These are phyloP conservation scores for Eucalyptus albens DNA, from an alignment of 345 rosid genomes.

Conservation along the genomic window DNA sequence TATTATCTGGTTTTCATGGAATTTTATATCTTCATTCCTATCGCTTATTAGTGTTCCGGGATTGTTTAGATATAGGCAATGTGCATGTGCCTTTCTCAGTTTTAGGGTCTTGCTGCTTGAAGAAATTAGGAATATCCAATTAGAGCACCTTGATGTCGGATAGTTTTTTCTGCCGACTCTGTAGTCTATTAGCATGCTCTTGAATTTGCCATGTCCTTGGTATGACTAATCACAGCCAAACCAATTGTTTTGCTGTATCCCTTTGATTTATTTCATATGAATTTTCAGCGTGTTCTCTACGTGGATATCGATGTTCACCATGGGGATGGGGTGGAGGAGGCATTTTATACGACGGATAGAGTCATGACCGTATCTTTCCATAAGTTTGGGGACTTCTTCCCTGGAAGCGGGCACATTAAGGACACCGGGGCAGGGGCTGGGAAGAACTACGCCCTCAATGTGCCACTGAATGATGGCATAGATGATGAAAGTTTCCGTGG, in stretches of 20 bases:
- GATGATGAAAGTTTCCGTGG: conserved; percentile 80
- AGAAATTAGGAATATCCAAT: neutral
- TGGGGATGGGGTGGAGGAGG: conserved; percentile 99
- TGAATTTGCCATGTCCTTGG: neutral
- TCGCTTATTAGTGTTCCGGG: neutral
- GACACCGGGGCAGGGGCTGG: conserved; percentile 66
- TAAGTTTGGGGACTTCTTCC: conserved; percentile 95
- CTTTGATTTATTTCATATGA: neutral
- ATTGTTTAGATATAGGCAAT: neutral
- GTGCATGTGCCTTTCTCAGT: neutral
- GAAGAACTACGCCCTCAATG: conserved; percentile 84
- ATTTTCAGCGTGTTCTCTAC: conserved; percentile 77
- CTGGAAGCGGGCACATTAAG: conserved; percentile 87
- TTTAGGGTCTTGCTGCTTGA: neutral
- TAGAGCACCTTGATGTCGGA: neutral
- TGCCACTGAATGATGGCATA: conserved; percentile 83
- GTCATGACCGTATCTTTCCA: conserved; percentile 99
- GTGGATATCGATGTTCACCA: conserved; percentile 97
- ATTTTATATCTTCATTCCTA: neutral
- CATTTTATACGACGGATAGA: conserved; percentile 97
- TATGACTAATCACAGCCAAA: neutral
- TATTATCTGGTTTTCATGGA: neutral
- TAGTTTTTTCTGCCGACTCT: neutral
- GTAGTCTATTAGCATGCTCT: neutral
- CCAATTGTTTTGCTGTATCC: neutral